A percentile compares a stretch with the other conserved stretches of the same genome.
phyloP scores from a whole-genome alignment of 306 rosid genomes.

The Rosa persica region DNA sequence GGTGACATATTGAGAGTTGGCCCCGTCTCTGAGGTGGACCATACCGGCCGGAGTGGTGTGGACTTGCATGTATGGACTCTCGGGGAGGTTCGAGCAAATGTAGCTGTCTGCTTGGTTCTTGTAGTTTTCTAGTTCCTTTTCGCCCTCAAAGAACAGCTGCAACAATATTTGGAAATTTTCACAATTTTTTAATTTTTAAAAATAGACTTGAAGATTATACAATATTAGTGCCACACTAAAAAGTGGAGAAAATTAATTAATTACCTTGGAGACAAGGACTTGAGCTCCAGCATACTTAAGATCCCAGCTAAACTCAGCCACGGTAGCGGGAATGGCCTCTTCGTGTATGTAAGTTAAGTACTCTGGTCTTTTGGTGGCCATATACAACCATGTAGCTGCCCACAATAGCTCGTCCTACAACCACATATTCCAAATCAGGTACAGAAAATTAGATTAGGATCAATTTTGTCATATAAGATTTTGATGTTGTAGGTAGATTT shows the following conservation, averaged over 20 bases:
- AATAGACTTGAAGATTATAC: not conserved
- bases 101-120: slow-evolving; percentile 67
- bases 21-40: slow-evolving; percentile 81
- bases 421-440: not conserved
- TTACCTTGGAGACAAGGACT: slow-evolving; percentile 63
- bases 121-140: slow-evolving; percentile 39
- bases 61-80: slow-evolving; percentile 73
- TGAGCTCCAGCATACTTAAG: slow-evolving; percentile 94
- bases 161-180: not conserved
- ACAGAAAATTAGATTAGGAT: not conserved
- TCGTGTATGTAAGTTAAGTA: slow-evolving; percentile 57
- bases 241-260: not conserved
- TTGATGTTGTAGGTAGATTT: not conserved
- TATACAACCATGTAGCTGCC: slow-evolving; percentile 90
- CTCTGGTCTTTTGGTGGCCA: slow-evolving; percentile 46
- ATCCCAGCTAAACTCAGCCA: slow-evolving; percentile 91
- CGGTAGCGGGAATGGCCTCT: slow-evolving; percentile 62
- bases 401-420: slow-evolving; percentile 83
- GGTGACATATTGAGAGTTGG: slow-evolving; percentile 80
- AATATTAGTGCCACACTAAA: not conserved
- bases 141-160: slow-evolving; percentile 63
- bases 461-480: not conserved
- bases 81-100: slow-evolving; percentile 76
- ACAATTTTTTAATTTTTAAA: not conserved
- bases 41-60: slow-evolving; percentile 61